Evolutionary conservation across 164 flowering plant species (phyloP).

Genomic region (Nelumbo lutea): DNA sequence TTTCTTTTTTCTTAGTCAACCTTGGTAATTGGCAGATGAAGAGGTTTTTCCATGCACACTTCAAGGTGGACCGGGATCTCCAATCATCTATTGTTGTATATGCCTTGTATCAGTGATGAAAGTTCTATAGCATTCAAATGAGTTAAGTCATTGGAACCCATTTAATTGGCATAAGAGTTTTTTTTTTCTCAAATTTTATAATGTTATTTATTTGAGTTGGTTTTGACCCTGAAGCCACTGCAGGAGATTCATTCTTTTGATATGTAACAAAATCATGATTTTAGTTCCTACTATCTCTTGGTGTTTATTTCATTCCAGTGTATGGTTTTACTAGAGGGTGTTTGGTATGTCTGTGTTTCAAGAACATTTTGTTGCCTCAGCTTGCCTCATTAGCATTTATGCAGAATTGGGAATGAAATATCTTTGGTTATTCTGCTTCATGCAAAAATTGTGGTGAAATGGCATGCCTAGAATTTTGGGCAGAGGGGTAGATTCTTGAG

Average conservation of each 20-base stretch:
- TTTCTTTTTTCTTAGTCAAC: neutral
- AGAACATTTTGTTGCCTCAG: too few species aligned
- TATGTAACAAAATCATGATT: neutral
- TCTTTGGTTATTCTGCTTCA: too few species aligned
- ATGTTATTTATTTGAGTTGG: neutral
- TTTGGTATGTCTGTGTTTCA: neutral
- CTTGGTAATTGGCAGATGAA: constrained; percentile 36
- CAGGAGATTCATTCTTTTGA: neutral
- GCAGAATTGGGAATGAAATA: too few species aligned
- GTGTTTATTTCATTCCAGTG: too few species aligned
- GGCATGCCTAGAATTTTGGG: too few species aligned
- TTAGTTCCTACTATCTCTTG: neutral
- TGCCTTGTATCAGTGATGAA: constrained; percentile 23
- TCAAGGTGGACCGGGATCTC: constrained; percentile 83
- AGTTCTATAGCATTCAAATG: neutral
- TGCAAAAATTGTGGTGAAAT: too few species aligned
- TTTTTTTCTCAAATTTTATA: too few species aligned
- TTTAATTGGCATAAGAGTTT: too few species aligned
- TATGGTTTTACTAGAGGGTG: neutral
- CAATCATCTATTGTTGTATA: constrained; percentile 71
- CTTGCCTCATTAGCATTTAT: too few species aligned
- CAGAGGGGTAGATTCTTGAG: too few species aligned
- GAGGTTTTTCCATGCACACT: constrained; percentile 88
- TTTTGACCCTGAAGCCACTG: too few species aligned
- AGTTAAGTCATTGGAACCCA: neutral